Evolutionary conservation across 306 rosid genomes (phyloP), one percentile per base, ranked within the genome.

Genomic region (Quercus robur): DNA sequence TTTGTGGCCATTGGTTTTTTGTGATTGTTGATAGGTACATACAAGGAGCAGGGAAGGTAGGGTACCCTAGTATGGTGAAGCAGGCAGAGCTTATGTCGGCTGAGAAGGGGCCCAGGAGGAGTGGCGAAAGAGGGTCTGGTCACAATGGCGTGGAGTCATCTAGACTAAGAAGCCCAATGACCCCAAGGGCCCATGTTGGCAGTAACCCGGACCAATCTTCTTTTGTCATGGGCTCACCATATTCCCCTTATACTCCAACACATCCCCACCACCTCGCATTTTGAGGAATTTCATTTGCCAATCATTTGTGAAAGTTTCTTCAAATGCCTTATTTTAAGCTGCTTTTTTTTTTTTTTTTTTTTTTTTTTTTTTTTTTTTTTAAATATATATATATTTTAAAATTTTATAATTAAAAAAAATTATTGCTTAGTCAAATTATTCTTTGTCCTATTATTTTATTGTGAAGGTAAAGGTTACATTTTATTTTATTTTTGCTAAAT

Each of bases 91-190:
- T 89, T 2, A 84, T 82, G 73, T 94, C 97, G 97, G 93, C 92
- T 0, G 97, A 90, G 90, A 92, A 87, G 78, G 97, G 97, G 54
- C 92, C 97, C 25, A 88, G 87, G 12, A 90, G 87, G 52, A 90
- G 54, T 2, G 83, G 82, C 28, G 84, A 88, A 28, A 72, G 74
- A 88, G 88, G 82, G 5, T 76, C 75, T 18, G 77, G 59, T 15
- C 46, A 64, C 69, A 79, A 87, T 44, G 54, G 78, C 0, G 33
- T 76, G 77, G 6, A 28, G 11, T 78, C 86, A 1, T 58, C 91
- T 15, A 84, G 82, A 63, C 70, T 88, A 26, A 82, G 23, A 74
- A 76, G 83, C 77, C 88, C 89, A 44, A 17, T 81, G 4, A 75
- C 77, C 6, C 88, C 86, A 41, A 84, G 84, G 64, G 25, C 54